Conservation (phyloP, 805 yeast species). For the Pichia sporocuriosa region DNA sequence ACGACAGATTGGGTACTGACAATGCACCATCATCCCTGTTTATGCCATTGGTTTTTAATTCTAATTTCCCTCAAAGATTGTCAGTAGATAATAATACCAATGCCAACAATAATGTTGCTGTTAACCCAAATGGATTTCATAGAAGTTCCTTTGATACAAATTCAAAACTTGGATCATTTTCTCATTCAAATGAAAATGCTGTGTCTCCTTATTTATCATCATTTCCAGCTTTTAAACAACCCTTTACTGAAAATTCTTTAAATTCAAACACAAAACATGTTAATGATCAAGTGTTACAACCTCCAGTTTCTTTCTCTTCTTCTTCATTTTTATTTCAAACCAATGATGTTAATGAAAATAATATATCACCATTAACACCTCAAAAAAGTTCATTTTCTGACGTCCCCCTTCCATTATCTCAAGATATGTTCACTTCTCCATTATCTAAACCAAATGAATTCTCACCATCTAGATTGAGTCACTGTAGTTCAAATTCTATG, state of each 20-base stretch:
- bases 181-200: conserved; percentile 2
- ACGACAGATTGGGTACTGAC: too few relatives aligned
- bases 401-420: neutral
- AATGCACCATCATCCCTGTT: too few relatives aligned
- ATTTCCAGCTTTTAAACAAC: neutral
- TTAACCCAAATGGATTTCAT: too few relatives aligned
- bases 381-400: neutral
- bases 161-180: conserved; percentile 2
- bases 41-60: too few relatives aligned
- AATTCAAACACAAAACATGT: neutral
- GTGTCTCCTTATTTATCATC: neutral
- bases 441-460: neutral
- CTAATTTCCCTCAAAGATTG: too few relatives aligned
- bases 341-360: neutral
- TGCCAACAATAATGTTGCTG: neutral
- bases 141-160: conserved; percentile 7
- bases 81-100: neutral
- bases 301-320: neutral
- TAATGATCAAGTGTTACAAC: neutral
- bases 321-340: too few relatives aligned
- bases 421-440: conserved; percentile 2
- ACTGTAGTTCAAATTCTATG: neutral
- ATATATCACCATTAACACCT: neutral
- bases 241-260: neutral
- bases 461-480: neutral